Conservation (phyloP, 768 basidiomycete species). For the Lentinus tigrinus region DNA sequence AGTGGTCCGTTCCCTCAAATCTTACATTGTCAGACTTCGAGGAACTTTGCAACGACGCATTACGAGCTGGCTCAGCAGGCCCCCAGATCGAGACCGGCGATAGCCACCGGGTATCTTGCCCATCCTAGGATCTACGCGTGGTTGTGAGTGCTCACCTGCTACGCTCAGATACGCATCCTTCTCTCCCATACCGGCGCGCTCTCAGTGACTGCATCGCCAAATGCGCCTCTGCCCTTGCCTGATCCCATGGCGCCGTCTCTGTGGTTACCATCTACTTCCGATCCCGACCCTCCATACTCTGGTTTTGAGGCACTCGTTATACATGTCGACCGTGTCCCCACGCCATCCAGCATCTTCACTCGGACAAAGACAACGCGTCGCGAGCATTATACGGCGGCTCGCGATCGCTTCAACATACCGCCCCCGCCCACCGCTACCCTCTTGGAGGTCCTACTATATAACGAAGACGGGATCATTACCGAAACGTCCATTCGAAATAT, state of each 20-base stretch:
- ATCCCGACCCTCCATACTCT: neutral
- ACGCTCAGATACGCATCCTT: conserved; percentile 11
- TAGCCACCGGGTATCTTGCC: conserved; percentile 2
- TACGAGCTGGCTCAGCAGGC: conserved; percentile 19
- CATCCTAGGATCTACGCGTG: neutral
- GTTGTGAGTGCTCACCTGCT: neutral
- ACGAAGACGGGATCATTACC: conserved; percentile 45
- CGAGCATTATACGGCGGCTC: conserved; percentile 57
- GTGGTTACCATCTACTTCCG: conserved; percentile 3
- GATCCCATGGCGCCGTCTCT: conserved; percentile 26
- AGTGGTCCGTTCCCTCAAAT: conserved; percentile 41
- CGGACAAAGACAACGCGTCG: conserved; percentile 72
- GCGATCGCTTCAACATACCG: conserved; percentile 51
- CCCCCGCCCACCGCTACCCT: conserved; percentile 24
- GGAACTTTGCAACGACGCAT: conserved; percentile 43
- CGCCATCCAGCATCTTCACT: conserved; percentile 56
- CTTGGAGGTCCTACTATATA: conserved; percentile 67
- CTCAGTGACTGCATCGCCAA: conserved; percentile 18
- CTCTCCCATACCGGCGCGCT: conserved; percentile 11
- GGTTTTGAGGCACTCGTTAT: conserved; percentile 40
- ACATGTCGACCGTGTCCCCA: conserved; percentile 54
- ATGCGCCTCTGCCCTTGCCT: neutral
- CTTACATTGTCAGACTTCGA: conserved; percentile 43
- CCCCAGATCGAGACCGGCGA: neutral
- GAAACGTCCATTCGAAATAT: conserved; percentile 75